phyloP scores from a whole-genome alignment of 805 yeast species.

The Wickerhamiella siamensis region DNA sequence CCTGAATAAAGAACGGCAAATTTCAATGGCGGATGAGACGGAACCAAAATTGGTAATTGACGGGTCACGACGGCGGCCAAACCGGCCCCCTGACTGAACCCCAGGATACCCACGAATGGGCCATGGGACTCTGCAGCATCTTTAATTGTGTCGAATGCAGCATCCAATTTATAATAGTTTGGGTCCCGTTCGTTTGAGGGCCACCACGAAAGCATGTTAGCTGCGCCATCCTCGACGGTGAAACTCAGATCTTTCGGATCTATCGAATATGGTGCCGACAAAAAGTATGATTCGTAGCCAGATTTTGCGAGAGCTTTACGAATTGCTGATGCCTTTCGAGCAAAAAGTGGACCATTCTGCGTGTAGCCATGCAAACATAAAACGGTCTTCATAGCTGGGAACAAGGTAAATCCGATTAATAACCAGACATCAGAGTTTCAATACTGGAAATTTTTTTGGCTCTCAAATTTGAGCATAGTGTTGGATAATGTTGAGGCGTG shows the following conservation, averaged over 20 bases:
- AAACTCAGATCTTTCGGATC: slow-evolving; percentile 64
- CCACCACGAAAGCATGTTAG: slow-evolving; percentile 61
- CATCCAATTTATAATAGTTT: slow-evolving; percentile 22
- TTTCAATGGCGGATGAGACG: slow-evolving; percentile 40
- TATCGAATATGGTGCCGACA: slow-evolving; percentile 63
- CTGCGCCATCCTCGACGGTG: slow-evolving; percentile 26
- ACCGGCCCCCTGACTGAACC: slow-evolving; percentile 93
- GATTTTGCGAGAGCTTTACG: slow-evolving; percentile 57
- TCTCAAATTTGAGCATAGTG: too few species aligned
- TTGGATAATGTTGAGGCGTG: not conserved
- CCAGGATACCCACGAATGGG: slow-evolving; percentile 79
- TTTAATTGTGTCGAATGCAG: slow-evolving; percentile 37
- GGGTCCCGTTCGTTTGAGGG: slow-evolving; percentile 31
- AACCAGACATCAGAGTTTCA: too few species aligned
- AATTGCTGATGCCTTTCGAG: slow-evolving; percentile 79
- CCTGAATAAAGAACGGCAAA: slow-evolving; percentile 73
- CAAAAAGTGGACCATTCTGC: slow-evolving; percentile 70
- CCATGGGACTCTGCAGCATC: slow-evolving; percentile 48
- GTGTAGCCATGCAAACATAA: slow-evolving; percentile 76
- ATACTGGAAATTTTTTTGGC: too few species aligned
- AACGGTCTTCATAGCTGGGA: slow-evolving; percentile 29
- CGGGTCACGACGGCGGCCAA: slow-evolving; percentile 57
- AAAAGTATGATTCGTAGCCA: slow-evolving; percentile 56
- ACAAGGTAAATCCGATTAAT: too few species aligned
- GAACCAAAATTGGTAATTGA: slow-evolving; percentile 40